These are phyloP conservation scores for Acanthamoeba lenticulata DNA, from an alignment of 208 protist species.

Conservation along the genomic window DNA sequence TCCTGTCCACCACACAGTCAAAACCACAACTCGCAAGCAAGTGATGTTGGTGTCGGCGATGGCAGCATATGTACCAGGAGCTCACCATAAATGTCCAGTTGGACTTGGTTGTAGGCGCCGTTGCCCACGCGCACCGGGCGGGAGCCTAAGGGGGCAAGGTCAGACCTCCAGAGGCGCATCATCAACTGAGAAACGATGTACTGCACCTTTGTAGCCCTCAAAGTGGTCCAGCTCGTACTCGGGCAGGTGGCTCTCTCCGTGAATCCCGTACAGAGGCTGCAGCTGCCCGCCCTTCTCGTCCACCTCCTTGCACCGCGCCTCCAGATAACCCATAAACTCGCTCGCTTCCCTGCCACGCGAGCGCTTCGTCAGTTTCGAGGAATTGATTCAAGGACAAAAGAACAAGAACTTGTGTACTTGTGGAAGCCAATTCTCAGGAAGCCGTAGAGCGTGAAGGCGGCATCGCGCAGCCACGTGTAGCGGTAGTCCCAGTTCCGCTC, in stretches of 20 bases:
- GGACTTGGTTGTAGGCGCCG: conserved; percentile 81
- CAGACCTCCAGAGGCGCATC: too few relatives aligned
- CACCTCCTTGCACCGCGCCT: conserved; percentile 72
- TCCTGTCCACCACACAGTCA: background rate
- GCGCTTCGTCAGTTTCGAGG: too few relatives aligned
- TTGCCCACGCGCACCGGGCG: conserved; percentile 82
- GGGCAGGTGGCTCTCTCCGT: conserved; percentile 72
- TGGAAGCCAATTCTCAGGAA: conserved; percentile 83
- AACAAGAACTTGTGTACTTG: too few relatives aligned
- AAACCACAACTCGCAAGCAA: too few relatives aligned
- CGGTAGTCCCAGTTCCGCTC: conserved; percentile 83
- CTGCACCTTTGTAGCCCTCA: conserved; percentile 73
- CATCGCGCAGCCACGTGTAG: conserved; percentile 82
- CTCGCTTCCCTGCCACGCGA: conserved; percentile 77
- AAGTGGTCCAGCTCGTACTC: conserved; percentile 76
- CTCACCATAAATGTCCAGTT: conserved; percentile 84
- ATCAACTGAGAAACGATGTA: too few relatives aligned
- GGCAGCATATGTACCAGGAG: conserved; percentile 73
- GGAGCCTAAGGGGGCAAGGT: conserved; percentile 22
- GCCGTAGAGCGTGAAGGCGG: conserved; percentile 81
- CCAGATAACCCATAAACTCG: conserved; percentile 78
- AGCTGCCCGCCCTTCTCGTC: background rate
- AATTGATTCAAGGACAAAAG: too few relatives aligned
- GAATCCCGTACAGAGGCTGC: conserved; percentile 71
- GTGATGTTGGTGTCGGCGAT: too few relatives aligned